Conservation (phyloP, 2,329 filamentous ascomycete genomes). For the Cladosporium sp. region DNA sequence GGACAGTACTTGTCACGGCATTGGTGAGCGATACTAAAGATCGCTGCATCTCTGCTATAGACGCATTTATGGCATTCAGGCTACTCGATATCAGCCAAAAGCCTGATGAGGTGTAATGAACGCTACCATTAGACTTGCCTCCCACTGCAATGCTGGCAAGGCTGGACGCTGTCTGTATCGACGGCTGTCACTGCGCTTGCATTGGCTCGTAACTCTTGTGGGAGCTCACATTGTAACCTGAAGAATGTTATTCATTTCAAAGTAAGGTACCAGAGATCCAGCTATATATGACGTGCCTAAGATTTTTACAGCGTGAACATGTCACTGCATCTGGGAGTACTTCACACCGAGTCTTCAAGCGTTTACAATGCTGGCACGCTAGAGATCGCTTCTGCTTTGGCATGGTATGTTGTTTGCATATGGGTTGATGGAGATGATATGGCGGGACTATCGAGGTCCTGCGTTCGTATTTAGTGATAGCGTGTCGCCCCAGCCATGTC, state of each 20-base stretch:
- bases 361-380: background rate
- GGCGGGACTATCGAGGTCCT: too few species aligned
- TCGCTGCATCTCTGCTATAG: background rate
- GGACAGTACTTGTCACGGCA: background rate
- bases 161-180: too few species aligned
- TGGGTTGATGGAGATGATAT: too few species aligned
- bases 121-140: background rate
- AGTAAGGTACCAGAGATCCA: background rate
- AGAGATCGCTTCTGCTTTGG: background rate
- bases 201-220: background rate
- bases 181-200: background rate
- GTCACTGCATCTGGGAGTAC: background rate
- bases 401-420: background rate
- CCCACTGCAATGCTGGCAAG: background rate
- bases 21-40: background rate
- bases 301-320: background rate
- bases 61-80: background rate
- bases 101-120: background rate
- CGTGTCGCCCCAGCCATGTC: too few species aligned
- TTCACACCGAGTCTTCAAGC: background rate
- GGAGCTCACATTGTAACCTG: background rate
- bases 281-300: background rate
- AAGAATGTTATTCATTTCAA: background rate
- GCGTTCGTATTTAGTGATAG: too few species aligned
- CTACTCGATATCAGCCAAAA: background rate